Evolutionary conservation across 352 stramenopile genomes (phyloP), one percentile per base, ranked within the genome.

Genomic region (Pythium brachiatum): DNA sequence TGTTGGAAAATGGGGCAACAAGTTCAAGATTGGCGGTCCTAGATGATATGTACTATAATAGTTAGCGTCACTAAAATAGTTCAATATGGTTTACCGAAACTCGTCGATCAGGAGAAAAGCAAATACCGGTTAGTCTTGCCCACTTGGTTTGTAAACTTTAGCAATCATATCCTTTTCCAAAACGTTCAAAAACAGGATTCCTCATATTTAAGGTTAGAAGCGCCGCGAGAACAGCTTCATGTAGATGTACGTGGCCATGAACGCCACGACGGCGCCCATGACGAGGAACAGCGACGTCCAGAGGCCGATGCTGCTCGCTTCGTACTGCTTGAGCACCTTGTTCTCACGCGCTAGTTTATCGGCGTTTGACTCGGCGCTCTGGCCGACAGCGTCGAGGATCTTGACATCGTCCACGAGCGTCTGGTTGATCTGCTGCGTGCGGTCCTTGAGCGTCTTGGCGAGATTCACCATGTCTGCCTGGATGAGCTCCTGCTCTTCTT

Each of bases 271-370:
- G 32, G 83, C 69, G 47, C 72, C 82, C 23, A 74, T 73, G 44
- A 92, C 72, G 26, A 92, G 81, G 60, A 71, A 88, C 15, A 92
- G 63, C 31, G 83, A 88, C 29, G 80, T 92, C 83, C 79, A 90
- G 39, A 92, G 59, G 18, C 83, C 83, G 56, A 92, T 90, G 64
- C 79, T 87, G 20, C 79, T 88, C 12, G 79, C 80, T 39, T 89
- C 39, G 46, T 92, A 79, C 56, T 85, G 54, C 60, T 89, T 79
- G 9, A 92, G 64, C 53, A 79, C 79, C 1, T 61, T 58, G 43
- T 88, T 81, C 63, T 92, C 81, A 13, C 83, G 80, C 6, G 86
- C 75, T 15, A 92, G 60, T 41, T 87, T 64, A 44, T 69, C 58
- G 29, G 79, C 71, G 70, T 89, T 92, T 0, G 75, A 82, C 60